Base-by-base conservation (phyloP, 176 grass and related monocot genomes). In the Oryza meridionalis region DNA sequence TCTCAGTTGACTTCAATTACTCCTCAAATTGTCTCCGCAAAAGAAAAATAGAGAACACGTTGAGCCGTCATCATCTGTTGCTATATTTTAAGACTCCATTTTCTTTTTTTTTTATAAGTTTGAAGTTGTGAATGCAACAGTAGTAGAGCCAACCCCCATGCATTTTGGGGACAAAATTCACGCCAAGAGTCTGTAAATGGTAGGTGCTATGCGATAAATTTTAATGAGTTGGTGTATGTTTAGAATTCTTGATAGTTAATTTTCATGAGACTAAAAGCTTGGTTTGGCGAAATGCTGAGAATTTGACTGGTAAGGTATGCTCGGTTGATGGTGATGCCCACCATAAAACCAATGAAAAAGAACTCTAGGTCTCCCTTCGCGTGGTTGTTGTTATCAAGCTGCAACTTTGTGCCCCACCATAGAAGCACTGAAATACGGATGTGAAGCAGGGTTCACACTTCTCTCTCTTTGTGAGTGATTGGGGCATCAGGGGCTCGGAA, bases 361-460 rank as follows among this genome's bases (percentile, higher is more conserved):
- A 42, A 51, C 55, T 86, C 9, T 13, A 55, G 78, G 83, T 33
- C 43, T 7, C 53, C 43, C 17, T 43, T 9, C 16, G 16, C 15
- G 53, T 85, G 29, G 31, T 51, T 17, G 66, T 81, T 85, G 87
- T 40, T 78, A 40, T 85, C 83, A 77, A 21, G 32, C 11, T 44
- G 64, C 50, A 71, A 71, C 72, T 89, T 89, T 85, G 51, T 7
- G 32, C 83, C 65, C 77, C 71, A 70, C 42, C 64, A 66, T 55
- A 33, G 37, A 72, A 7, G 50, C 15, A 65, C 77, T 35, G 2
- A 67, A 81, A 29, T 65, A 37, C 38, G 16, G 31, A 24, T 62
- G 58, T 24, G 58, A 62, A 62, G 0, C 9, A 62, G 7, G 58
- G 58, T 62, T 62, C 58, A 62, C n/a, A n/a, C 7, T 62, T 62